phyloP scores from a whole-genome alignment of 345 rosid species.

The Eucalyptus victrix region DNA sequence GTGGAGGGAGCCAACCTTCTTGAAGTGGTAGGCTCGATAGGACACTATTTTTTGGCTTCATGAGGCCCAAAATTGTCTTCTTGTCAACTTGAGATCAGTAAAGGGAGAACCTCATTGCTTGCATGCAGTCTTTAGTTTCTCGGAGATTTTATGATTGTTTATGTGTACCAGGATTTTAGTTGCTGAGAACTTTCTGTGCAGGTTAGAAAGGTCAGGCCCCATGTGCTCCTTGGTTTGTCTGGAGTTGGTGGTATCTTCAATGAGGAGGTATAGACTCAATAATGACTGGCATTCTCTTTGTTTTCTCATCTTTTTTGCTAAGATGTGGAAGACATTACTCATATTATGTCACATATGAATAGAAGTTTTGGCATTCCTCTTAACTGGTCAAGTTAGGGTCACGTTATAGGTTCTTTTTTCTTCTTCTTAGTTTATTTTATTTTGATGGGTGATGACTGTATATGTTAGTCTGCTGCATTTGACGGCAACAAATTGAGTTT shows the following conservation, averaged over 20 bases:
- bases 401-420: background rate
- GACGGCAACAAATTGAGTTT: background rate
- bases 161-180: background rate
- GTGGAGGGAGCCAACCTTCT: conserved; percentile 73
- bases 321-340: background rate
- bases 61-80: background rate
- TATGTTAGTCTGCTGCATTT: background rate
- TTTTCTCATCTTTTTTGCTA: background rate
- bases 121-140: background rate
- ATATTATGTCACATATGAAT: background rate
- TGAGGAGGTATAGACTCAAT: conserved; percentile 46
- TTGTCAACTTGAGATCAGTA: background rate
- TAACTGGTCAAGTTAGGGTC: background rate
- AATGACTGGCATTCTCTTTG: background rate
- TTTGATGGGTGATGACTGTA: background rate
- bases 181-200: conserved; percentile 16
- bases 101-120: background rate
- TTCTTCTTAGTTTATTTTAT: background rate
- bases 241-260: conserved; percentile 94
- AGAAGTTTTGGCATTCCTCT: background rate
- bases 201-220: conserved; percentile 83
- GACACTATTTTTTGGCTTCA: background rate
- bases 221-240: conserved; percentile 96
- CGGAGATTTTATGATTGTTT: background rate
- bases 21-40: conserved; percentile 69